Base-by-base conservation (phyloP, 345 rosid species). In the Streptanthus diversifolius region DNA sequence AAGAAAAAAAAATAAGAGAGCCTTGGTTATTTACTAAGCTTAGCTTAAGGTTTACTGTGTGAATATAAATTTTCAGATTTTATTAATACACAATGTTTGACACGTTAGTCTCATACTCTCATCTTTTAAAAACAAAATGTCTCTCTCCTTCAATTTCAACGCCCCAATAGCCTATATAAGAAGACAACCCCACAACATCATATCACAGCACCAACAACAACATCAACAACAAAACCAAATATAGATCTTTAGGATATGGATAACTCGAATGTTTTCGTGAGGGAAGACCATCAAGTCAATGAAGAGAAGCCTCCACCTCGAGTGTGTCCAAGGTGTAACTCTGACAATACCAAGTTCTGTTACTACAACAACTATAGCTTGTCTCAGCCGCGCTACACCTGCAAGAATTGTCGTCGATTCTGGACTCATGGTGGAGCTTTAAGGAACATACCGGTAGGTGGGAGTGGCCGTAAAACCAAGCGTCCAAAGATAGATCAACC, bases 381-480 rank as follows among this genome's bases (percentile, higher is more conserved):
- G 33, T 10, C 71, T 47, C 76, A 77, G 5, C 80, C 76, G 0
- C 80, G 80, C 4, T 77, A 71, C 12, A 56, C 17, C 11, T 77
- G 80, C 41, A 77, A 64, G 33, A 65, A 48, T 0, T 77, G 80
- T 64, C 80, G 80, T 19, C 22, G 80, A 13, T 70, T 47, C 8
- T 77, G 76, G 76, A 77, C 80, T 48, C 76, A 70, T 2, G 72
- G 80, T 55, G 76, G 80, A 1, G 13, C 56, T 8, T 24, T 63
- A 13, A 77, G 72, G 18, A 66, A 70, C 76, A 65, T 71, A 29
- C 76, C 80, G 1, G 9, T 77, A 15, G 80, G 80, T 70, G 76
- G 80, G 64, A 56, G 62, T 25, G 29, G 66, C 3, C 76, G 63
- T 48, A 64, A 29, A 27, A 1, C 14, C n/a, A 76, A 76, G 39